A percentile compares a stretch with the other conserved stretches of the same genome.
phyloP scores from a whole-genome alignment of 2,329 filamentous ascomycete genomes.

The Periconia sp. region DNA sequence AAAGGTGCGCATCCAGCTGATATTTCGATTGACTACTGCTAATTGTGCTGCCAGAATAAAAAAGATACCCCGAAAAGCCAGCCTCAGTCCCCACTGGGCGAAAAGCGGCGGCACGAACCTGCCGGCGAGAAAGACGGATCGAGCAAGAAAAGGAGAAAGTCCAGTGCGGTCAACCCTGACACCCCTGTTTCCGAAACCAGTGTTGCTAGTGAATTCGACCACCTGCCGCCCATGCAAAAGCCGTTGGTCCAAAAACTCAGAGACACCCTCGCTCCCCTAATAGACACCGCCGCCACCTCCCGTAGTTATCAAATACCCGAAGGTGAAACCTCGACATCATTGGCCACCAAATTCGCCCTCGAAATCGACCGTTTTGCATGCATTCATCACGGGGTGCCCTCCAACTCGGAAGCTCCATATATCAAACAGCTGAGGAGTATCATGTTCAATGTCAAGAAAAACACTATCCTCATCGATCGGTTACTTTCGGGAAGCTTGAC shows the following conservation, averaged over 20 bases:
- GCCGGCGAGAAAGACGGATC: slow-evolving; percentile 33
- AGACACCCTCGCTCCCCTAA: slow-evolving; percentile 67
- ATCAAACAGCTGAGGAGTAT: slow-evolving; percentile 71
- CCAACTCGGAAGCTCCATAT: slow-evolving; percentile 51
- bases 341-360: slow-evolving; percentile 71
- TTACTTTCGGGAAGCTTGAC: slow-evolving; percentile 73
- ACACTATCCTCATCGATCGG: slow-evolving; percentile 73
- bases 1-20: slow-evolving; percentile 19
- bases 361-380: slow-evolving; percentile 74
- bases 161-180: slow-evolving; percentile 30
- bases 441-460: slow-evolving; percentile 85
- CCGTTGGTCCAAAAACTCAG: slow-evolving; percentile 70
- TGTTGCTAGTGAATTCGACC: slow-evolving; percentile 20
- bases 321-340: slow-evolving; percentile 63
- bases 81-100: slow-evolving; percentile 38
- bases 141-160: slow-evolving; percentile 41
- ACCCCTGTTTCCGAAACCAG: slow-evolving; percentile 8
- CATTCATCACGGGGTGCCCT: slow-evolving; percentile 56
- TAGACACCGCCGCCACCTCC: slow-evolving; percentile 66
- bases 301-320: slow-evolving; percentile 64
- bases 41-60: slow-evolving; percentile 15
- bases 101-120: slow-evolving; percentile 41
- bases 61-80: slow-evolving; percentile 28
- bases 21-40: not conserved
- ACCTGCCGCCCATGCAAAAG: slow-evolving; percentile 66